phyloP scores from a whole-genome alignment of 257 asterid genomes.

The Ilex asprella region DNA sequence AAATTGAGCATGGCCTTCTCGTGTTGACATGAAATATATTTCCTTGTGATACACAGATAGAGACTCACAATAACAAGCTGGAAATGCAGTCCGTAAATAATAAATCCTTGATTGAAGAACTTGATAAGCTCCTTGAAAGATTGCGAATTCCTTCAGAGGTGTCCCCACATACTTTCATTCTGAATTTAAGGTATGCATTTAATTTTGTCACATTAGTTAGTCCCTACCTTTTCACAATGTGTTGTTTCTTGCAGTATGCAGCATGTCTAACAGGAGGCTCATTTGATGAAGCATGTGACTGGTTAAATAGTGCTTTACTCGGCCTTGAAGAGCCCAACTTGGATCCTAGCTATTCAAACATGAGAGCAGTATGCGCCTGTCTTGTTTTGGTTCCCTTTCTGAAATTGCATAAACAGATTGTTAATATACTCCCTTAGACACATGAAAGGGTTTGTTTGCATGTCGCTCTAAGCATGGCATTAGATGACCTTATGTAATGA shows the following conservation, averaged over 20 bases:
- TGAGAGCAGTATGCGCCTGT: constrained; percentile 67
- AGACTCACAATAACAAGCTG: constrained; percentile 87
- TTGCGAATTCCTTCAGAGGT: constrained; percentile 86
- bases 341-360: constrained; percentile 59
- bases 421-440: no score
- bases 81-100: constrained; percentile 96
- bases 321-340: constrained; percentile 69
- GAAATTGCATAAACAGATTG: not conserved
- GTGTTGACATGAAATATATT: no score
- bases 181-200: not conserved
- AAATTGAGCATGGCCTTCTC: constrained; percentile 7
- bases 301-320: constrained; percentile 70
- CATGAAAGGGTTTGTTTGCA: no score
- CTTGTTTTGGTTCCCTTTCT: constrained; percentile 11
- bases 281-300: constrained; percentile 97
- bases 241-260: constrained; percentile 52
- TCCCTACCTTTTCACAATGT: constrained; percentile 12
- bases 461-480: no score
- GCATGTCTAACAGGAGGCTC: constrained; percentile 69
- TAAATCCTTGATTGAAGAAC: constrained; percentile 82
- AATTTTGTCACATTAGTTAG: constrained; percentile 1
- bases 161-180: constrained; percentile 7
- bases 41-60: constrained; percentile 58
- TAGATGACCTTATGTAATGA: no score
- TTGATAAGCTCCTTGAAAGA: constrained; percentile 83